A percentile compares a stretch with the other conserved stretches of the same genome.
Evolutionary conservation across 2,329 filamentous ascomycete genomes (phyloP).

Genomic region (Diaporthe vexans): DNA sequence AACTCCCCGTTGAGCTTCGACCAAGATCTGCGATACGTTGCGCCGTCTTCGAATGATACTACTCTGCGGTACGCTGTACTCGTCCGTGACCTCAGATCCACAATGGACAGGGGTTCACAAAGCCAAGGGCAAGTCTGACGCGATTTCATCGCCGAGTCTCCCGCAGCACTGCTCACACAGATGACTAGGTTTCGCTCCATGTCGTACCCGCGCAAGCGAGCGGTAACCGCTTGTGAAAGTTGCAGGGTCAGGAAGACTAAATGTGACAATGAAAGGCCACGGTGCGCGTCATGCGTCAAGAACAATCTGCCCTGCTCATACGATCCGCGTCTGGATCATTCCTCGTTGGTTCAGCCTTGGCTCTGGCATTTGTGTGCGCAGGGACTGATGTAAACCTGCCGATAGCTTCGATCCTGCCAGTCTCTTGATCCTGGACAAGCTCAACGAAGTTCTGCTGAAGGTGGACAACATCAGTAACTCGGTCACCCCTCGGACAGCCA

Average conservation of each 20-base stretch:
- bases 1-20: background rate
- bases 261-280: conserved; percentile 1
- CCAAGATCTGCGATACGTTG: background rate
- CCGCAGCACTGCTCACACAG: background rate
- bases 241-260: background rate
- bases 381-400: background rate
- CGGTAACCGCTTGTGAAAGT: background rate
- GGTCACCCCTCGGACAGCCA: background rate
- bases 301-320: background rate
- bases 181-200: background rate
- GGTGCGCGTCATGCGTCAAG: background rate
- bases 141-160: background rate
- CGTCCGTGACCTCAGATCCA: background rate
- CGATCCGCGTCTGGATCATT: background rate
- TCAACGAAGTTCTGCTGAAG: background rate
- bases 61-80: background rate
- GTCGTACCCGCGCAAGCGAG: background rate
- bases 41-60: background rate
- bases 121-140: background rate
- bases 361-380: background rate
- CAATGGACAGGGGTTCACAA: background rate
- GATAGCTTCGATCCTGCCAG: background rate
- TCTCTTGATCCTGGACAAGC: background rate
- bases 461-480: background rate
- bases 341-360: background rate